phyloP scores from a whole-genome alignment of 2,329 filamentous ascomycete genomes.

The Cercospora citrullina region DNA sequence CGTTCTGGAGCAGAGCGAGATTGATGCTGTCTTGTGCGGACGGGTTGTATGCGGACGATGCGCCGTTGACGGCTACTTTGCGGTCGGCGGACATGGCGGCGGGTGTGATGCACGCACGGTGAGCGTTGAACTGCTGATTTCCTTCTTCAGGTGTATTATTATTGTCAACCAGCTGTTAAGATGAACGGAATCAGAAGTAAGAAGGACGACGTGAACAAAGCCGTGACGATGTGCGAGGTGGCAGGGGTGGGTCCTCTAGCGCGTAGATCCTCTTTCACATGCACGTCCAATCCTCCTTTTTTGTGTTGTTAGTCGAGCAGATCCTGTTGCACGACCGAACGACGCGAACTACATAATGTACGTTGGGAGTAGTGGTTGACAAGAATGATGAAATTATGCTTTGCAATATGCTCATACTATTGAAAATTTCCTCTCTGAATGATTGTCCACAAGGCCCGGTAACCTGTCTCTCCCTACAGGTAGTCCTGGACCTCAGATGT shows the following conservation, averaged over 20 bases:
- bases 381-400: background rate
- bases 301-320: background rate
- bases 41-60: conserved; percentile 43
- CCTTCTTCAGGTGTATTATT: background rate
- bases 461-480: background rate
- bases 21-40: conserved; percentile 46
- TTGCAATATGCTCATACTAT: conserved; percentile 1
- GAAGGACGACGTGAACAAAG: background rate
- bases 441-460: background rate
- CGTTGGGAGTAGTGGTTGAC: background rate
- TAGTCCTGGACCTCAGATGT: background rate
- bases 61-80: conserved; percentile 43
- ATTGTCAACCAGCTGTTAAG: background rate
- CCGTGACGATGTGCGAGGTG: background rate
- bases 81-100: conserved; percentile 22
- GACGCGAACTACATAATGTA: background rate
- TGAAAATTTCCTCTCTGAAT: background rate
- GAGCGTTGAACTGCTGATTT: background rate
- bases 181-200: background rate
- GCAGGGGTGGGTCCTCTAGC: background rate
- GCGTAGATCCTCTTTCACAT: background rate
- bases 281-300: background rate
- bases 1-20: conserved; percentile 48
- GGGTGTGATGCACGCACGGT: background rate
- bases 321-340: background rate